phyloP scores from a whole-genome alignment of 2,329 filamentous ascomycete species.

The Trichoderma breve region DNA sequence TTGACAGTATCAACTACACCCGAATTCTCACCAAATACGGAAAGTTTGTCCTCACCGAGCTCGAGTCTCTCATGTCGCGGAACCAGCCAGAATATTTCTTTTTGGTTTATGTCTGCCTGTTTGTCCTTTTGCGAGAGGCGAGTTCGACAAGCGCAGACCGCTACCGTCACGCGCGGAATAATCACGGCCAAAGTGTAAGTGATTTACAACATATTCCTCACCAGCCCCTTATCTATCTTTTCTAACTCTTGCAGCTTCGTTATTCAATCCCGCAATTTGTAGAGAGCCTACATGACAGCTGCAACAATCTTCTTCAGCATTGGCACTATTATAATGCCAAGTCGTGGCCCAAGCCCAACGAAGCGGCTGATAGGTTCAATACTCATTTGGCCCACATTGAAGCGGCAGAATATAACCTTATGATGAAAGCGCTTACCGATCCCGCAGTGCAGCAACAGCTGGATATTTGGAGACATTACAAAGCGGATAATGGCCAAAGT shows the following conservation, averaged over 20 bases:
- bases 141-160: constrained; percentile 42
- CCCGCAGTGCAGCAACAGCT: constrained; percentile 28
- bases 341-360: constrained; percentile 27
- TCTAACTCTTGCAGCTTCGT: constrained; percentile 27
- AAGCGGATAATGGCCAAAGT: constrained; percentile 28
- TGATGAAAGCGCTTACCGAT: constrained; percentile 32
- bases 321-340: constrained; percentile 52
- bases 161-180: constrained; percentile 42
- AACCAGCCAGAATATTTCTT: constrained; percentile 33
- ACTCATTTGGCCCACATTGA: constrained; percentile 33
- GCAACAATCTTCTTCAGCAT: constrained; percentile 45
- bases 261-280: constrained; percentile 43
- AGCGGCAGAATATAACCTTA: constrained; percentile 33
- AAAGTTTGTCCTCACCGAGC: constrained; percentile 34
- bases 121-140: constrained; percentile 44
- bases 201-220: not conserved
- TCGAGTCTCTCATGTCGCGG: constrained; percentile 37
- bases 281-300: constrained; percentile 44
- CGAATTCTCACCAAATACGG: constrained; percentile 36
- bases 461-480: constrained; percentile 27
- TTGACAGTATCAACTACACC: constrained; percentile 42
- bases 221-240: not conserved
- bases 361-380: constrained; percentile 30
- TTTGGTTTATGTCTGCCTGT: constrained; percentile 40
- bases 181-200: constrained; percentile 31